phyloP scores from a whole-genome alignment of 352 stramenopile species.

The Phytophthora citrophthora region DNA sequence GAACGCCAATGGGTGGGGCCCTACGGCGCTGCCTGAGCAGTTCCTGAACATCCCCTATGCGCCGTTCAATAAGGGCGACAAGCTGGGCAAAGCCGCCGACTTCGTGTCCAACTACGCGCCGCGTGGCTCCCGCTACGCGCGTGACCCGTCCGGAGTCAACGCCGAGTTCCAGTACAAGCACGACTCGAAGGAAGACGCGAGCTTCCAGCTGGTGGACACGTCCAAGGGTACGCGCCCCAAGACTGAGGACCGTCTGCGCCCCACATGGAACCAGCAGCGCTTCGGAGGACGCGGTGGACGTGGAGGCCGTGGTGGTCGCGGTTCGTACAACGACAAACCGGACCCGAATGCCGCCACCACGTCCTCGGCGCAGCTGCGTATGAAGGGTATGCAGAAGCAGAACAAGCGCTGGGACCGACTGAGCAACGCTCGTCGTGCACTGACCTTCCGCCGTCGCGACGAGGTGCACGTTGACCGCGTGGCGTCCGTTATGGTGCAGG shows the following conservation, averaged over 20 bases:
- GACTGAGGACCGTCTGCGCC: conserved; percentile 79
- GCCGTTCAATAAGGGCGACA: conserved; percentile 96
- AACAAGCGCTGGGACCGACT: conserved; percentile 88
- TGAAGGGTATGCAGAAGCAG: conserved; percentile 89
- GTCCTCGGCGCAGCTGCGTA: conserved; percentile 66
- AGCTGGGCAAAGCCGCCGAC: conserved; percentile 94
- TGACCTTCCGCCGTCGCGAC: conserved; percentile 66
- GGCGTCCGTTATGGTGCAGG: conserved; percentile 91
- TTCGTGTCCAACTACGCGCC: conserved; percentile 88
- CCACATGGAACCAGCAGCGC: conserved; percentile 88
- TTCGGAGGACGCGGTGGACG: conserved; percentile 65
- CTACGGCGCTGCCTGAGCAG: conserved; percentile 85
- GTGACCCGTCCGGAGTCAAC: conserved; percentile 88
- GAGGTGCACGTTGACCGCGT: conserved; percentile 84
- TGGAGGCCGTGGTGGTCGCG: conserved; percentile 41
- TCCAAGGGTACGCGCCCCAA: conserved; percentile 85
- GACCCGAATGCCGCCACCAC: conserved; percentile 51
- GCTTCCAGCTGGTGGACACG: conserved; percentile 96
- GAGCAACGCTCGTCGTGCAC: conserved; percentile 77
- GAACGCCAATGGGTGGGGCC: conserved; percentile 86
- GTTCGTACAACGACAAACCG: conserved; percentile 42
- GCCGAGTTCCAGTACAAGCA: conserved; percentile 95
- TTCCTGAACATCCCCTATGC: conserved; percentile 95
- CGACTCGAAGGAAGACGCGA: conserved; percentile 90
- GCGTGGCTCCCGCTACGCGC: conserved; percentile 55